Conservation (phyloP, 148 eudicot genomes). For the Selenicereus undatus region DNA sequence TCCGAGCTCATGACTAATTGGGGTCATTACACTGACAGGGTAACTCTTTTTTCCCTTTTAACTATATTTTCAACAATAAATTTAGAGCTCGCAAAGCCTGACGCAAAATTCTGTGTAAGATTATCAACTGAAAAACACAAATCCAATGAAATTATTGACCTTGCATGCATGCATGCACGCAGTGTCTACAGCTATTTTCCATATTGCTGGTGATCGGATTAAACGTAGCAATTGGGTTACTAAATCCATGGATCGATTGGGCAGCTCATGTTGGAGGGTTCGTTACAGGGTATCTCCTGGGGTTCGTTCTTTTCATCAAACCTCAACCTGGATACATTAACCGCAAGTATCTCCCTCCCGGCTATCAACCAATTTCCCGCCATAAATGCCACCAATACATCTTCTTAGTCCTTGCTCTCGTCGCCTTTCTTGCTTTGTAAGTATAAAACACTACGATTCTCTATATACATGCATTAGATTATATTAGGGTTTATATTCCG, state of each 20-base stretch:
- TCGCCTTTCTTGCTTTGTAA: neutral
- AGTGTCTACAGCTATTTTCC: neutral
- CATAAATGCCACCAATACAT: neutral
- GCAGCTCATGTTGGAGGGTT: neutral
- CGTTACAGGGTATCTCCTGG: neutral
- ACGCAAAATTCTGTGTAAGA: neutral
- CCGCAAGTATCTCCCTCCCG: neutral
- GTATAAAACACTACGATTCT: neutral
- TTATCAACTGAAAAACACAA: too few species aligned
- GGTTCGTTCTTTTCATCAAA: neutral
- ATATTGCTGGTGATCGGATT: neutral
- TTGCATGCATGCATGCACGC: neutral
- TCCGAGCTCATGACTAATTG: neutral
- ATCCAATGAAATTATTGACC: too few species aligned
- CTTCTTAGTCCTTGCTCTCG: neutral
- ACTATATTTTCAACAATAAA: too few species aligned
- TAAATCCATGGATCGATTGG: neutral
- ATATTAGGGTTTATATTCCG: too few species aligned
- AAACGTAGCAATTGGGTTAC: neutral
- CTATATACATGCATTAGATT: too few species aligned
- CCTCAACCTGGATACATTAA: neutral
- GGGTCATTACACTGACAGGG: neutral
- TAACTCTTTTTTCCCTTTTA: neutral
- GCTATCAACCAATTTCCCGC: neutral
- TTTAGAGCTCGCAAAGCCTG: too few species aligned